These are phyloP conservation scores for Solanum chmielewskii DNA, from an alignment of 257 asterid species.

Conservation along the genomic window DNA sequence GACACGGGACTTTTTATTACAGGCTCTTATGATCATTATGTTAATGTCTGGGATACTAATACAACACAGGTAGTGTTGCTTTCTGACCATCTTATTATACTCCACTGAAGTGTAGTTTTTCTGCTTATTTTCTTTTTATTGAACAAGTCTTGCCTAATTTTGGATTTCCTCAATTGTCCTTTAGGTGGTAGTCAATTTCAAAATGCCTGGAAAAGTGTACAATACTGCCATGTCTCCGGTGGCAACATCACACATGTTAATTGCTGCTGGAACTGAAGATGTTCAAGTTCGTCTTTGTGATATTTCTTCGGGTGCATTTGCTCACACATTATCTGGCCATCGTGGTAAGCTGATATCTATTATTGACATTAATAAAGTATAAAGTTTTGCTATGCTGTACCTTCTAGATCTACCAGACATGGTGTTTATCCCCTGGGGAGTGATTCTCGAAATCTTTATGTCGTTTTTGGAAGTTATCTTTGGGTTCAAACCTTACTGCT, in stretches of 20 bases:
- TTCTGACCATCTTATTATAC: background rate
- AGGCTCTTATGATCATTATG: constrained; percentile 86
- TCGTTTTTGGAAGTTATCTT: background rate
- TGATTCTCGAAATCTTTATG: background rate
- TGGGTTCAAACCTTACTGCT: background rate
- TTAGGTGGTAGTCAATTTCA: constrained; percentile 75
- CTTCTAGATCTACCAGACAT: background rate
- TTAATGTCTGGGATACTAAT: constrained; percentile 98
- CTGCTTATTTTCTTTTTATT: background rate
- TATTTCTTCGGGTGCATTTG: constrained; percentile 89
- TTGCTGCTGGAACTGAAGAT: constrained; percentile 96
- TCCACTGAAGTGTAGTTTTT: background rate
- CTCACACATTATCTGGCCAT: constrained; percentile 98
- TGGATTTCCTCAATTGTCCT: constrained; percentile 4
- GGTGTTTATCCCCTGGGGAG: background rate
- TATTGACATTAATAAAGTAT: background rate
- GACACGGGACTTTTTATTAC: constrained; percentile 91
- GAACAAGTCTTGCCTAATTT: background rate
- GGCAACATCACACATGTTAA: constrained; percentile 86
- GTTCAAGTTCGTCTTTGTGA: constrained; percentile 99
- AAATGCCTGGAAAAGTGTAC: constrained; percentile 98
- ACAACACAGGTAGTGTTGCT: constrained; percentile 47
- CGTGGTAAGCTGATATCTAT: constrained; percentile 59
- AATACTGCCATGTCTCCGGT: constrained; percentile 80
- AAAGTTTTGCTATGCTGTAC: background rate